A percentile compares a stretch with the other conserved stretches of the same genome.
These are phyloP conservation scores for Microdochium paspali DNA, from an alignment of 2,329 filamentous ascomycete species.

Conservation along the genomic window DNA sequence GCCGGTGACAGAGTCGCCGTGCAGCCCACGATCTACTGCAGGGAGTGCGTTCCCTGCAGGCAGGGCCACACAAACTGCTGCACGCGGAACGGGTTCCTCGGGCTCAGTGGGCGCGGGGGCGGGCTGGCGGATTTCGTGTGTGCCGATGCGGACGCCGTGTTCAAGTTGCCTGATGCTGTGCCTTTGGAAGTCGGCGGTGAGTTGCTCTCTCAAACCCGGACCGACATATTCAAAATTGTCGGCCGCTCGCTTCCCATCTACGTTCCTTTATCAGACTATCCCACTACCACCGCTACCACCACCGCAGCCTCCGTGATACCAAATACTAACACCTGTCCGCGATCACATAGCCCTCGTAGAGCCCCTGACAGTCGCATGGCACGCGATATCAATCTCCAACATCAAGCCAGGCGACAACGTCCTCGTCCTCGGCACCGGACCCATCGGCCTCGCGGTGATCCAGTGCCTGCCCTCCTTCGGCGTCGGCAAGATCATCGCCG, in stretches of 20 bases:
- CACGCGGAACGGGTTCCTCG: slow-evolving; percentile 30
- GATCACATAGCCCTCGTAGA: slow-evolving; percentile 48
- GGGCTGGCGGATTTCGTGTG: slow-evolving; percentile 46
- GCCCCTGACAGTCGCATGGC: slow-evolving; percentile 55
- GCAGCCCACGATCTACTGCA: slow-evolving; percentile 50
- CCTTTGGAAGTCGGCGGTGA: slow-evolving; percentile 36
- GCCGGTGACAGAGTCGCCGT: slow-evolving; percentile 49
- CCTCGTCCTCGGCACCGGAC: slow-evolving; percentile 51
- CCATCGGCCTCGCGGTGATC: slow-evolving; percentile 51
- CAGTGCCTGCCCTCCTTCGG: slow-evolving; percentile 46
- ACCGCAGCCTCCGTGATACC: slow-evolving; percentile 5
- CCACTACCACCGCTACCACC: too few relatives aligned
- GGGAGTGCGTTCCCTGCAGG: slow-evolving; percentile 43
- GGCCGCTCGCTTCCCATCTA: too few relatives aligned
- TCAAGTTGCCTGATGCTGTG: slow-evolving; percentile 40
- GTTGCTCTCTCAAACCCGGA: too few relatives aligned
- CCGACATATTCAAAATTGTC: too few relatives aligned
- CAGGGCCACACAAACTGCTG: slow-evolving; percentile 48
- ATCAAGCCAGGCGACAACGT: slow-evolving; percentile 35
- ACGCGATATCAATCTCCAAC: slow-evolving; percentile 42
- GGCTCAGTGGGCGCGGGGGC: slow-evolving; percentile 33
- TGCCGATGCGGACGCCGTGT: slow-evolving; percentile 35
- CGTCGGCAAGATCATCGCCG: slow-evolving; percentile 45
- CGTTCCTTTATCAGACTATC: too few relatives aligned
- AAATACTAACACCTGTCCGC: slow-evolving; percentile 14